A percentile compares a stretch with the other conserved stretches of the same genome.
Evolutionary conservation across 768 basidiomycete species (phyloP).

Genomic region (Termitomyces sp.): DNA sequence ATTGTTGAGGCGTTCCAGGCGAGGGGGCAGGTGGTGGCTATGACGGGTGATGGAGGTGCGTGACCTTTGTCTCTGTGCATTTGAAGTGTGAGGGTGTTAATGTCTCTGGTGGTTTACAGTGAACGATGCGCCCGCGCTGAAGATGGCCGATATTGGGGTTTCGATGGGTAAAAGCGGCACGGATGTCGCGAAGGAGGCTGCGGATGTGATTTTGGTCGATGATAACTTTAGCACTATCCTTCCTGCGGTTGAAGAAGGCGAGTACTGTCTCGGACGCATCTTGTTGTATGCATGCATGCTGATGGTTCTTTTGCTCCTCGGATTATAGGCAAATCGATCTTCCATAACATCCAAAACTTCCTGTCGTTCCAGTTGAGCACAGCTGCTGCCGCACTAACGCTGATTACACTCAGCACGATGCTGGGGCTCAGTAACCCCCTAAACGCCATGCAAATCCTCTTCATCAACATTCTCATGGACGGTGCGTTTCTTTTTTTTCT

Average conservation of each 20-base stretch:
- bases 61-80: slow-evolving; percentile 5
- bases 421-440: slow-evolving; percentile 87
- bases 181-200: slow-evolving; percentile 97
- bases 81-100: not conserved
- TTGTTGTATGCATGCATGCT: slow-evolving; percentile 5
- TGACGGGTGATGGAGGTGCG: slow-evolving; percentile 95
- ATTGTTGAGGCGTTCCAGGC: slow-evolving; percentile 93
- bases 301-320: slow-evolving; percentile 5
- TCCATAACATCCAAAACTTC: slow-evolving; percentile 99
- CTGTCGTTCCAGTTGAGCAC: slow-evolving; percentile 95
- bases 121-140: slow-evolving; percentile 94
- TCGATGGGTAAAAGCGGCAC: slow-evolving; percentile 99
- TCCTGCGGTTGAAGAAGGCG: slow-evolving; percentile 91
- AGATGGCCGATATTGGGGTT: slow-evolving; percentile 97
- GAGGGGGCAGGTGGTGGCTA: slow-evolving; percentile 86
- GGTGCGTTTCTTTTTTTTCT: slow-evolving; percentile 38
- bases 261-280: slow-evolving; percentile 7
- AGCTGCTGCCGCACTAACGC: slow-evolving; percentile 91
- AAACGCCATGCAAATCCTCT: slow-evolving; percentile 99
- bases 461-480: slow-evolving; percentile 99
- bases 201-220: slow-evolving; percentile 94
- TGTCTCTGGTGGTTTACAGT: slow-evolving; percentile 33
- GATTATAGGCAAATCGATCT: slow-evolving; percentile 86
- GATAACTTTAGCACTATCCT: slow-evolving; percentile 96
- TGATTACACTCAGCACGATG: slow-evolving; percentile 92